Evolutionary conservation across 257 asterid species (phyloP).

Genomic region (Ilex asprella): DNA sequence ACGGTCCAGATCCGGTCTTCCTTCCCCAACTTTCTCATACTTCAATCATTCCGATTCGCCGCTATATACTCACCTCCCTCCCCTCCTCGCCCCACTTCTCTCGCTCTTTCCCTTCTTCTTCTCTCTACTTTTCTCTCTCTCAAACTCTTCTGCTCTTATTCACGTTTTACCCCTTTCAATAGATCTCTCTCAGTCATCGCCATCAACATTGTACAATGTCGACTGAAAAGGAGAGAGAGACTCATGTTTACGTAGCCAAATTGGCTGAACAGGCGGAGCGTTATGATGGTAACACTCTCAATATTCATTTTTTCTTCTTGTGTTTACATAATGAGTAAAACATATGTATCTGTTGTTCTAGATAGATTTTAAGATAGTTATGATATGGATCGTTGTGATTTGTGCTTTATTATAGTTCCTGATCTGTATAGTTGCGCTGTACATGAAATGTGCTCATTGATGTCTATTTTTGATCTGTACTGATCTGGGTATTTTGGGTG

Average conservation of each 20-base stretch:
- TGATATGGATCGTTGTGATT: neutral
- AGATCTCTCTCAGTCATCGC: conserved; percentile 7
- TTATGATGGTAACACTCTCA: conserved; percentile 49
- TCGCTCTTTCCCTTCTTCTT: conserved; percentile 26
- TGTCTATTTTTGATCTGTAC: neutral
- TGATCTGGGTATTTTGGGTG: neutral
- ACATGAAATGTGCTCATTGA: neutral
- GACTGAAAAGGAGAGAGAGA: conserved; percentile 66
- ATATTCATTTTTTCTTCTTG: neutral
- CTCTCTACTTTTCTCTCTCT: conserved; percentile 7
- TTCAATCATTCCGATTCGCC: neutral
- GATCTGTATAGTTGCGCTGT: neutral
- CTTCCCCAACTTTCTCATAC: conserved; percentile 10
- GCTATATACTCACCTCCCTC: neutral
- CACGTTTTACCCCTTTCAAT: neutral
- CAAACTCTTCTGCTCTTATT: too few species aligned
- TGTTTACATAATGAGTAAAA: neutral
- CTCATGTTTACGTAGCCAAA: conserved; percentile 80
- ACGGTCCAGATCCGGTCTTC: conserved; percentile 23
- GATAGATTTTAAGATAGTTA: neutral
- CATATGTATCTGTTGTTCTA: neutral
- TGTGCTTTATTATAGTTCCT: neutral
- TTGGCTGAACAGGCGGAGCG: conserved; percentile 91
- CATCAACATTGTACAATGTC: conserved; percentile 34
- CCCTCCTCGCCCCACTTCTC: conserved; percentile 7